These are phyloP conservation scores for Clavispora asparagi DNA, from an alignment of 805 yeast species.

Conservation along the genomic window DNA sequence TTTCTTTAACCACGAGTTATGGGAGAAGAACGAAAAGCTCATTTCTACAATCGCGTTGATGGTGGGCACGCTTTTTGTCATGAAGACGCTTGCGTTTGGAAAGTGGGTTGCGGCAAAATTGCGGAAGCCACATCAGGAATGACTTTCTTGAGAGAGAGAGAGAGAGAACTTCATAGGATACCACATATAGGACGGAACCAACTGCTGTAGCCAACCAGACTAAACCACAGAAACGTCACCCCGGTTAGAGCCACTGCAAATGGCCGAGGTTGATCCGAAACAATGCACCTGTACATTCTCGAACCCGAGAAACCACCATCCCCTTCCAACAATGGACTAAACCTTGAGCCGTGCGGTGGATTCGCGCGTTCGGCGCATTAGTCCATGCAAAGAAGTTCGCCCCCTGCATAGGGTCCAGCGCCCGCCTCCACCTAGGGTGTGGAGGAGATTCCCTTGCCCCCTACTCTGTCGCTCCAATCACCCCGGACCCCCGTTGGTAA, in stretches of 20 bases:
- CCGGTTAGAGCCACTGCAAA: no score
- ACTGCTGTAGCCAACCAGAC: background rate
- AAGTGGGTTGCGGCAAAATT: background rate
- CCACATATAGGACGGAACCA: background rate
- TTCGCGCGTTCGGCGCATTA: background rate
- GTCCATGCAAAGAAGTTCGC: background rate
- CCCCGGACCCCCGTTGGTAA: no score
- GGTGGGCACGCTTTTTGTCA: conserved; percentile 14
- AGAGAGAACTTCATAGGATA: background rate
- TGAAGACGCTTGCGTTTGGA: conserved; percentile 8
- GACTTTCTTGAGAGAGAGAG: no score
- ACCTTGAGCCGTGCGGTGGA: background rate
- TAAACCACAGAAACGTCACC: no score
- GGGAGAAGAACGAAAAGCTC: conserved; percentile 47
- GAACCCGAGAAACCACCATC: background rate
- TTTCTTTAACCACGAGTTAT: conserved; percentile 40
- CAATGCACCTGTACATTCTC: background rate
- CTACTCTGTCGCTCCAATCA: no score
- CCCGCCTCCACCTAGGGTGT: background rate
- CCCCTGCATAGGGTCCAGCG: background rate
- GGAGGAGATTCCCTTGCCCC: background rate
- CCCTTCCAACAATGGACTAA: background rate
- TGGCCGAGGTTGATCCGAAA: background rate
- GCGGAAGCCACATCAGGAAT: background rate
- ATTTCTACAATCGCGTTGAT: conserved; percentile 34